Percentiles rank a stretch among this genome's conserved stretches.
Conservation (phyloP, 805 yeast species). For the Teunomyces aglyptinius region DNA sequence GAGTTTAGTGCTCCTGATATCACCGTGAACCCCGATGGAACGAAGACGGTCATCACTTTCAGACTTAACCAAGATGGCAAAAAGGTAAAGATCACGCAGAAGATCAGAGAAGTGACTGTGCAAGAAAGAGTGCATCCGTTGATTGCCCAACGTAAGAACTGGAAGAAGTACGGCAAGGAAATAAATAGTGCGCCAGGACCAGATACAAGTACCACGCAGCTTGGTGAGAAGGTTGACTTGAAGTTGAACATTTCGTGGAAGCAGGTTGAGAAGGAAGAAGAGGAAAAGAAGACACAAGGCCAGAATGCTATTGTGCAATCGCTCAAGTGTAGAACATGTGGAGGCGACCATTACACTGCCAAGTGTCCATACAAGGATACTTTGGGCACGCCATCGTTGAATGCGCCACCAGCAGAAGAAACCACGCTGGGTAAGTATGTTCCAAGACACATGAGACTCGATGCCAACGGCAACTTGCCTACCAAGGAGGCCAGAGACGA, state of each 20-base stretch:
- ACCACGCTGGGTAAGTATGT: constrained; percentile 37
- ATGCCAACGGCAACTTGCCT: constrained; percentile 41
- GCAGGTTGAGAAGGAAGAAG: constrained; percentile 71
- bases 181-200: constrained; percentile 75
- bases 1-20: constrained; percentile 73
- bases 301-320: constrained; percentile 41
- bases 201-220: constrained; percentile 80
- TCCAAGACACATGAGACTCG: constrained; percentile 46
- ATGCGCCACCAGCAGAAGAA: constrained; percentile 43
- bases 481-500: constrained; percentile 65
- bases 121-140: constrained; percentile 80
- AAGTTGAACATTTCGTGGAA: constrained; percentile 76
- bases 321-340: constrained; percentile 84
- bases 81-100: constrained; percentile 85
- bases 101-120: constrained; percentile 70
- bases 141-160: constrained; percentile 83
- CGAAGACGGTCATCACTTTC: constrained; percentile 81
- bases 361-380: constrained; percentile 96
- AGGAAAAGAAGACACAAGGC: constrained; percentile 48
- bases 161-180: constrained; percentile 89
- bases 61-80: constrained; percentile 74
- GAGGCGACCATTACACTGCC: constrained; percentile 89
- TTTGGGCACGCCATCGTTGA: constrained; percentile 51
- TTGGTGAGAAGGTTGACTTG: constrained; percentile 80
- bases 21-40: constrained; percentile 79